Conservation (phyloP, 2,329 filamentous ascomycete genomes). For the Neonectria coccinea region DNA sequence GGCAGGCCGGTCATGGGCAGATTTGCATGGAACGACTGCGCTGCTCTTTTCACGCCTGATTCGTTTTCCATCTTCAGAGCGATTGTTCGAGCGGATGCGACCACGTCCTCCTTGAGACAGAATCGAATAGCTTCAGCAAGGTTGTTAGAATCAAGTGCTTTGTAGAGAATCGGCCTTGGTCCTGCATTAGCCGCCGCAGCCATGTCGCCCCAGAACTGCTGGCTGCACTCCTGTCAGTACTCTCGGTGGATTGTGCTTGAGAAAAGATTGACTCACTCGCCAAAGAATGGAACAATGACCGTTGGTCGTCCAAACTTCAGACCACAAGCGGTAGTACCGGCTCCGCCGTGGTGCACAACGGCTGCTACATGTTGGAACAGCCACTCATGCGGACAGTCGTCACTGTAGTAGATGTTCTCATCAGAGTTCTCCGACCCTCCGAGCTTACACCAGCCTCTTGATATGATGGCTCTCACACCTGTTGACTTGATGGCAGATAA, state of each 20-base stretch:
- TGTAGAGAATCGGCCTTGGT: constrained; percentile 26
- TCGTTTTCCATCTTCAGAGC: constrained; percentile 29
- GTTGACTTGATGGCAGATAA: constrained; percentile 73
- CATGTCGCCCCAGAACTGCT: constrained; percentile 38
- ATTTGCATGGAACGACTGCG: constrained; percentile 36
- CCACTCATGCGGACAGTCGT: constrained; percentile 80
- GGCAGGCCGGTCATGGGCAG: constrained; percentile 28
- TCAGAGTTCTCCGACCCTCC: constrained; percentile 58
- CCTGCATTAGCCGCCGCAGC: constrained; percentile 26
- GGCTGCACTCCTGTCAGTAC: neutral
- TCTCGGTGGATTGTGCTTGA: accelerated
- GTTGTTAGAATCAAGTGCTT: constrained; percentile 1
- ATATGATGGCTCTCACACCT: constrained; percentile 75
- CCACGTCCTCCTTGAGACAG: constrained; percentile 19
- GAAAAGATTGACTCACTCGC: constrained; percentile 46
- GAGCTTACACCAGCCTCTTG: constrained; percentile 78
- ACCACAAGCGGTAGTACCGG: constrained; percentile 78
- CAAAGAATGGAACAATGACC: constrained; percentile 81
- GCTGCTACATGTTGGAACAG: constrained; percentile 73
- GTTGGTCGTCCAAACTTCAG: constrained; percentile 75
- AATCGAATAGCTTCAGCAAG: constrained; percentile 15
- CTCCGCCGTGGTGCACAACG: constrained; percentile 78
- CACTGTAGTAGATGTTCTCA: constrained; percentile 74
- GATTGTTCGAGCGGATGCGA: constrained; percentile 5
- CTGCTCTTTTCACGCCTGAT: constrained; percentile 29